Percentiles rank a stretch among this genome's conserved stretches.
phyloP scores from a whole-genome alignment of 2,329 filamentous ascomycete genomes.

The Elsinoe australis region DNA sequence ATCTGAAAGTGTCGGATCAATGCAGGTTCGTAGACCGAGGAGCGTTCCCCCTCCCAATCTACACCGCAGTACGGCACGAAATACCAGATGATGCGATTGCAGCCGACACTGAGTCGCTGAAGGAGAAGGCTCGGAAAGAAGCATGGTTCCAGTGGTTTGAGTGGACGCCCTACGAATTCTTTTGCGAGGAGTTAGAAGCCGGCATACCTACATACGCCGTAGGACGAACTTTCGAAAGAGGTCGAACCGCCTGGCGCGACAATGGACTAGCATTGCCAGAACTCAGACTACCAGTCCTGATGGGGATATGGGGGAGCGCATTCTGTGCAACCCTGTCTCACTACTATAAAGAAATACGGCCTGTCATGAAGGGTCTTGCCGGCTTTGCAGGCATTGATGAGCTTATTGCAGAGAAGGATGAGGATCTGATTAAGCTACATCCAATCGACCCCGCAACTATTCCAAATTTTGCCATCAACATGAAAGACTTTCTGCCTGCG shows the following conservation, averaged over 20 bases:
- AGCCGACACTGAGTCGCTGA: constrained; percentile 30
- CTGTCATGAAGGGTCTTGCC: constrained; percentile 64
- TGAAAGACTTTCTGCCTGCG: constrained; percentile 65
- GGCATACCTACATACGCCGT: constrained; percentile 94
- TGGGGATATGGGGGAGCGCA: constrained; percentile 94
- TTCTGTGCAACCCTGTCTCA: constrained; percentile 94
- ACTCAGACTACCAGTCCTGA: constrained; percentile 68
- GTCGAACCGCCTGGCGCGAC: constrained; percentile 54
- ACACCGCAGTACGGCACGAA: constrained; percentile 90
- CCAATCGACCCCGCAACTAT: constrained; percentile 87
- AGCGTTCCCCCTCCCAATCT: constrained; percentile 81
- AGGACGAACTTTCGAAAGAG: constrained; percentile 71
- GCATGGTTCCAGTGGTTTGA: constrained; percentile 99
- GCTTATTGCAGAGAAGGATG: constrained; percentile 71
- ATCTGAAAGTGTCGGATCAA: constrained; percentile 90
- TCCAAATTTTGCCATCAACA: constrained; percentile 79
- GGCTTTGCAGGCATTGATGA: constrained; percentile 71
- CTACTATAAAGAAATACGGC: constrained; percentile 91
- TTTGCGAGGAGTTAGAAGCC: constrained; percentile 83
- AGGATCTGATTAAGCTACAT: constrained; percentile 83
- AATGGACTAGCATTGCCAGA: constrained; percentile 72
- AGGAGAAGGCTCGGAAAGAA: constrained; percentile 50
- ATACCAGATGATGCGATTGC: constrained; percentile 57
- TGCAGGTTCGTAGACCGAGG: constrained; percentile 67
- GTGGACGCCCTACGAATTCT: constrained; percentile 88